Conservation (phyloP, 2,329 filamentous ascomycete genomes). For the Ceratocystis cacaofunesta region DNA sequence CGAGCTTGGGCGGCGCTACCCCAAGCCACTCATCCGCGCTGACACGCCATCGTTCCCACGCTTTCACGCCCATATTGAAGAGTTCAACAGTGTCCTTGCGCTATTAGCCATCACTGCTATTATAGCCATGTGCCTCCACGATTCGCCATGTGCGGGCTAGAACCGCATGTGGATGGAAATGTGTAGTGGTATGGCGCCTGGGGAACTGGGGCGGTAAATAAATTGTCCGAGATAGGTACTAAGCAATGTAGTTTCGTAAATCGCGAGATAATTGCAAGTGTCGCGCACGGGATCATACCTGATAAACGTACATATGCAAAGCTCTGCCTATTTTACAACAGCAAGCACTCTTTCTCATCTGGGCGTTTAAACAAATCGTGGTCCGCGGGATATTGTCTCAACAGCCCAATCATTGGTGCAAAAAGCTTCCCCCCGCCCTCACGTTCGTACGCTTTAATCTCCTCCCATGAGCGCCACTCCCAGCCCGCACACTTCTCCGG, state of each 20-base stretch:
- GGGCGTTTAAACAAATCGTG: constrained; percentile 6
- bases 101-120: constrained; percentile 35
- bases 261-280: too few species aligned
- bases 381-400: constrained; percentile 6
- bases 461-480: constrained; percentile 34
- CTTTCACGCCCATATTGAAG: constrained; percentile 27
- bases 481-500: constrained; percentile 37
- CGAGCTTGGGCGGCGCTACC: constrained; percentile 43
- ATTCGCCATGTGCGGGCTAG: constrained; percentile 40
- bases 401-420: constrained; percentile 5
- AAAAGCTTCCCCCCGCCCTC: constrained; percentile 18
- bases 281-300: too few species aligned
- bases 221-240: constrained; percentile 3
- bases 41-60: constrained; percentile 35
- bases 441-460: constrained; percentile 25
- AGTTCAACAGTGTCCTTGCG: constrained; percentile 23
- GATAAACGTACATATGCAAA: too few species aligned
- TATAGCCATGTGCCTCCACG: constrained; percentile 35
- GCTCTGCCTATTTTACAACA: not conserved
- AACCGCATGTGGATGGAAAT: constrained; percentile 32
- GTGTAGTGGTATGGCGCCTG: constrained; percentile 41
- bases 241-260: not conserved
- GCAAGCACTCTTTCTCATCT: not conserved
- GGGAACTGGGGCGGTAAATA: constrained; percentile 30
- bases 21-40: constrained; percentile 42